Evolutionary conservation across 805 yeast species (phyloP), one percentile per base, ranked within the genome.

Genomic region (Candida vartiovaarae): DNA sequence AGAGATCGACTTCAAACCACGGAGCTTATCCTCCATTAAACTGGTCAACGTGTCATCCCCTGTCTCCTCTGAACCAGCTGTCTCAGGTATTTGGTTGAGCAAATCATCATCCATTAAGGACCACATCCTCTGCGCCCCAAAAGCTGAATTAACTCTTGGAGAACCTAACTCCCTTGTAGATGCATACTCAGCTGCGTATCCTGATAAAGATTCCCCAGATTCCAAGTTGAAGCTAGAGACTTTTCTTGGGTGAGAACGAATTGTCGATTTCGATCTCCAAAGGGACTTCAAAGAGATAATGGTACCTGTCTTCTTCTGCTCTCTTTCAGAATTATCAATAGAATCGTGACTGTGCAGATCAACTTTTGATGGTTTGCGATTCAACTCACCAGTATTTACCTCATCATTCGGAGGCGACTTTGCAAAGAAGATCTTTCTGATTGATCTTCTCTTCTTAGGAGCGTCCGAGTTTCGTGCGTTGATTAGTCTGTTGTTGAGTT

Each of bases 141-240:
- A 15, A 15, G 20, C 20, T 15, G 20, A 15, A 15, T 2, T 15
- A 15, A 15, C 20, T 15, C 20, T 15, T 15, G 20, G 20, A 15
- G 20, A 9, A 15, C 34, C 32, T 25, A 52, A 45, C 10, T 49
- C 57, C 10, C 34, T 44, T 1, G 32, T 28, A 1, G 34, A 15
- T 1, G 50, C 43, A 35, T 51, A 49, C 2, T 47, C 51, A 7
- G 51, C 55, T 2, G 55, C 58, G 35, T 31, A 48, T 2, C 50
- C 54, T 28, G 46, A 32, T 5, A 57, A 39, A 3, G 61, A 56
- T 15, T 45, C 50, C 8, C 61, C 61, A 23, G 61, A 57, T 7
- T 56, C 55, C 36, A 52, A 31, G 31, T 49, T 51, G 9, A 53
- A 47, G 11, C 6, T 24, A 26, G 38, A 36, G 3, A 25, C 4